Evolutionary conservation across 192 early-diverging fungal genomes (phyloP).

Genomic region (Podila clonocystis): DNA sequence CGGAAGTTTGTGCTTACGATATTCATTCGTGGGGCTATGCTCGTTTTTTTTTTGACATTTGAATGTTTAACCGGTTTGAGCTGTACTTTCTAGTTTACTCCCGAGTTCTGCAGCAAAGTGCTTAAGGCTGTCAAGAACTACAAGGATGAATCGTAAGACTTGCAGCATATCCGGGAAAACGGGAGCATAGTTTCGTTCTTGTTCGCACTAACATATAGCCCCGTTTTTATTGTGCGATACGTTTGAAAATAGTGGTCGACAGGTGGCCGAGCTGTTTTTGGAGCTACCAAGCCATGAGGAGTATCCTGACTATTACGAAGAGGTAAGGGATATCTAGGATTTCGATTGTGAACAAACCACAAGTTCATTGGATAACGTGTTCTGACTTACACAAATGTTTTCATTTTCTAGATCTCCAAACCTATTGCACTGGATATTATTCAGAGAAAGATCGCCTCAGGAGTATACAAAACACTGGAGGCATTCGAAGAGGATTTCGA

Average conservation of each 20-base stretch:
- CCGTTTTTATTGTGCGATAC: background rate
- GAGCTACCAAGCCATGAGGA: constrained; percentile 73
- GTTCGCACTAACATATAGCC: background rate
- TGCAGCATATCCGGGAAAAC: background rate
- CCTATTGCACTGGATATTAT: constrained; percentile 35
- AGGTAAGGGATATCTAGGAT: constrained; percentile 56
- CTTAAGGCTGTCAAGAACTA: constrained; percentile 41
- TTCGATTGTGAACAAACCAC: too few relatives aligned
- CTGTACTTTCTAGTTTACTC: constrained; percentile 22
- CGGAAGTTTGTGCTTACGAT: background rate
- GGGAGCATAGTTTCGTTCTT: background rate
- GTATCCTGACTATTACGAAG: constrained; percentile 90
- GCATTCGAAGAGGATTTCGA: constrained; percentile 81
- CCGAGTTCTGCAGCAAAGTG: constrained; percentile 35
- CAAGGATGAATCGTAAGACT: constrained; percentile 35
- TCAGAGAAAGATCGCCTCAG: constrained; percentile 68
- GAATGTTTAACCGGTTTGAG: background rate
- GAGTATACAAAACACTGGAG: constrained; percentile 67
- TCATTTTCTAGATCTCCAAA: constrained; percentile 2
- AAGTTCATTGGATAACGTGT: background rate
- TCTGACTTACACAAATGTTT: background rate
- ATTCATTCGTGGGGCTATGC: background rate
- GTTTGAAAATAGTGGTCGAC: constrained; percentile 50
- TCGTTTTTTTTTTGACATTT: background rate
- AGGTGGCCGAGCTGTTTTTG: constrained; percentile 76